These are phyloP conservation scores for Taphrina flavorubra DNA, from an alignment of 1,139 yeast species.

Conservation along the genomic window DNA sequence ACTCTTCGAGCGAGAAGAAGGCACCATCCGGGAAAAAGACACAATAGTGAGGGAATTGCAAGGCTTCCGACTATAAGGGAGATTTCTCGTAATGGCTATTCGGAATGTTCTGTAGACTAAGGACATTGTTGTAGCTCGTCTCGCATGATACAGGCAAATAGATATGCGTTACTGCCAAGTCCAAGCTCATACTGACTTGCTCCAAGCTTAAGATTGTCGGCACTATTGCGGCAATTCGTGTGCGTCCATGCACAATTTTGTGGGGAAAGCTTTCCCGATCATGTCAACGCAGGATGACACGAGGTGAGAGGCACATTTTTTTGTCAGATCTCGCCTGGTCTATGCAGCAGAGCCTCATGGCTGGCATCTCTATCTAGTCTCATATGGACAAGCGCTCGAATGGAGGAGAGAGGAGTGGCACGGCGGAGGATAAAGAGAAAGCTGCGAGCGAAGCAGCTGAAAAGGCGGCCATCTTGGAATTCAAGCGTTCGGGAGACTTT, in stretches of 20 bases:
- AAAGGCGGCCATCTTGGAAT: constrained; percentile 30
- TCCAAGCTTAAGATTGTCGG: no score
- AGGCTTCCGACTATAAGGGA: no score
- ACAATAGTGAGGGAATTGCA: not conserved
- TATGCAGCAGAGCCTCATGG: not conserved
- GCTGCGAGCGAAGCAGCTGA: constrained; percentile 11
- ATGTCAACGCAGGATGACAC: no score
- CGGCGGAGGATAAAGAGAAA: constrained; percentile 7
- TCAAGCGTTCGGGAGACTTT: constrained; percentile 37
- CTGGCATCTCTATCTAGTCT: not conserved
- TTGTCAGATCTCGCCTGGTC: not conserved
- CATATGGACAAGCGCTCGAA: not conserved
- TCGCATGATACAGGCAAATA: no score
- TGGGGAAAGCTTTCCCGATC: not conserved
- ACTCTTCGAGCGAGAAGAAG: constrained; percentile 1
- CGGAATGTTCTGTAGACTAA: no score
- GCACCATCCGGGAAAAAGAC: constrained; percentile 9
- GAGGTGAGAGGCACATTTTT: no score
- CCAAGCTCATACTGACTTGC: no score
- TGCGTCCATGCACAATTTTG: not conserved
- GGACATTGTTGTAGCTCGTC: no score
- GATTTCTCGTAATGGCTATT: no score
- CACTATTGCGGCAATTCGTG: no score
- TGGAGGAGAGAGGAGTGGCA: not conserved
- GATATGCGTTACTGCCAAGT: no score